Evolutionary conservation across 352 stramenopile genomes (phyloP), one percentile per base, ranked within the genome.

Genomic region (Pythium dissimile): DNA sequence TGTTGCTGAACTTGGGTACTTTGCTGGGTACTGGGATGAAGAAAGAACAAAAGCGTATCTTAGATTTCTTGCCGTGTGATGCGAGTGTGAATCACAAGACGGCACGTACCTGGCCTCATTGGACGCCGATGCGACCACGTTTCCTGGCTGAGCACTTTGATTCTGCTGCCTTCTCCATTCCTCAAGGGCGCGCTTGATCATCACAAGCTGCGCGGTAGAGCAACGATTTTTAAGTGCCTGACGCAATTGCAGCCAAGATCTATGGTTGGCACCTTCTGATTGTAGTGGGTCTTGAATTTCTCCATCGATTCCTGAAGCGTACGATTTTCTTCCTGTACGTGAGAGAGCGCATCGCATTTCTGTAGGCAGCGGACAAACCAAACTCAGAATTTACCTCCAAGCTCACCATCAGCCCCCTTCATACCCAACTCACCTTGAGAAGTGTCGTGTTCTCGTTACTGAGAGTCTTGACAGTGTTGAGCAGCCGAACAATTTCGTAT

Each of bases 141-240:
- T 26, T 37, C 30, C 45, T 48, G 18, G 16, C 9, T 46, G 39
- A 15, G 42, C 28, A 23, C 18, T 60, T 41, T 69, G 54, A 18
- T 73, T 80, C 47, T 73, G 75, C 46, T 95, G 80, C 4, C 85
- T 69, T 53, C 81, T 72, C 85, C 85, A 95, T 42, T 95, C 85
- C 72, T 95, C 85, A n/a, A 95, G 67, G n/a, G 85, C 85, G 37
- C 74, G 76, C 53, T 95, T 95, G 54, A 95, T 89, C 80, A 92
- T 89, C n/a, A 90, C 68, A 47, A 95, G 77, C 83, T 94, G 47
- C 11, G 26, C 7, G 38, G 3, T n/a, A n/a, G 8, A 15, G 2
- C 16, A 37, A 24, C 13, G 16, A 37, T 48, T 11, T 7, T 31
- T 9, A 13, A 10, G 2, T n/a, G 23, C 27, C 20, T 12, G 9